These are phyloP conservation scores for Melianthus villosus DNA, from an alignment of 441 rosid species.

Conservation along the genomic window DNA sequence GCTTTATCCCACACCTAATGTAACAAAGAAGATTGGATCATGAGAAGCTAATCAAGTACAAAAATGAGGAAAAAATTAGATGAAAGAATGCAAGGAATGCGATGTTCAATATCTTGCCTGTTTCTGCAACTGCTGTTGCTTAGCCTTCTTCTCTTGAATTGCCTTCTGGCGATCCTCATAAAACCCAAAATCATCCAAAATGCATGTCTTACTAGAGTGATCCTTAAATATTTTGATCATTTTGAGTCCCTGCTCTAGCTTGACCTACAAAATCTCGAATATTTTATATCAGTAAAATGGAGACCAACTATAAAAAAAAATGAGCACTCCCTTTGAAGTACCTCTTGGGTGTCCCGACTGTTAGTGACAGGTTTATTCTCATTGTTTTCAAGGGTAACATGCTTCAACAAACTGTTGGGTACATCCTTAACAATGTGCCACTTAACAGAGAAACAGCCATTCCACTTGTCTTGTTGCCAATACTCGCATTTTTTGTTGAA, in stretches of 20 bases:
- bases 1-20: constrained; percentile 42
- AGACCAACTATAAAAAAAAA: no score
- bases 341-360: constrained; percentile 95
- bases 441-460: constrained; percentile 75
- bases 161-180: constrained; percentile 67
- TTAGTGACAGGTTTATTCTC: constrained; percentile 91
- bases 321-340: no score
- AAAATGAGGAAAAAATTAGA: neutral
- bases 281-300: no score
- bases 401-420: constrained; percentile 76
- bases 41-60: neutral
- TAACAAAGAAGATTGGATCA: neutral
- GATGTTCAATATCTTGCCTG: constrained; percentile 41
- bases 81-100: no score
- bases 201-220: constrained; percentile 51
- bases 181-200: constrained; percentile 77
- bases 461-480: constrained; percentile 98
- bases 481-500: constrained; percentile 58
- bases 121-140: constrained; percentile 47
- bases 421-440: constrained; percentile 90
- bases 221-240: constrained; percentile 69
- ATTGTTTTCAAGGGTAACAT: constrained; percentile 74
- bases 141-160: constrained; percentile 65
- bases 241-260: constrained; percentile 58
- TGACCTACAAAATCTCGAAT: constrained; percentile 32